Evolutionary conservation across 495 filamentous ascomycete genomes (phyloP).

Genomic region (Podospora fimiseda): DNA sequence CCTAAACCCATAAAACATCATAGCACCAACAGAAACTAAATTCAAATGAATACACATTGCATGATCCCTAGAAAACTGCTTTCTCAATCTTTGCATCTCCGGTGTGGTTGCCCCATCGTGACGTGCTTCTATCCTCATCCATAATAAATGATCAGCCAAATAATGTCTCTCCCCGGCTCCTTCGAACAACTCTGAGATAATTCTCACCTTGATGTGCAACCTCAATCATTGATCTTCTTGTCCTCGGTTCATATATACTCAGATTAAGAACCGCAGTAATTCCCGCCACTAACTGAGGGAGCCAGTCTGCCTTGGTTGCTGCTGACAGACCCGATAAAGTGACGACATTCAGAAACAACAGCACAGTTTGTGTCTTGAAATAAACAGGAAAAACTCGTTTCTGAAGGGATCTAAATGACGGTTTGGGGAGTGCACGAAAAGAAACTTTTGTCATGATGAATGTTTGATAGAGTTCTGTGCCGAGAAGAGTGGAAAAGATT

Average conservation of each 20-base stretch:
- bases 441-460: slow-evolving; percentile 50
- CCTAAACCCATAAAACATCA: slow-evolving; percentile 45
- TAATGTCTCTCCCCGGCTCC: neutral
- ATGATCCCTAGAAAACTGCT: slow-evolving; percentile 43
- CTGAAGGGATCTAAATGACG: slow-evolving; percentile 45
- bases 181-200: neutral
- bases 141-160: neutral
- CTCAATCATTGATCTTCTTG: slow-evolving; percentile 39
- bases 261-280: slow-evolving; percentile 42
- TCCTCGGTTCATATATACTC: slow-evolving; percentile 41
- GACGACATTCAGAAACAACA: slow-evolving; percentile 38
- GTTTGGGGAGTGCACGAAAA: slow-evolving; percentile 39
- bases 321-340: slow-evolving; percentile 43
- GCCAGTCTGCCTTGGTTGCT: slow-evolving; percentile 26
- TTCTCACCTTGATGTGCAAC: slow-evolving; percentile 40
- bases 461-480: slow-evolving; percentile 46
- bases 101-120: slow-evolving; percentile 8
- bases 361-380: slow-evolving; percentile 40
- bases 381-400: slow-evolving; percentile 51
- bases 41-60: slow-evolving; percentile 54
- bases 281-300: slow-evolving; percentile 36
- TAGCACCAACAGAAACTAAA: slow-evolving; percentile 43
- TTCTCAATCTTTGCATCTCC: slow-evolving; percentile 37
- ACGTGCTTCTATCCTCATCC: slow-evolving; percentile 16
- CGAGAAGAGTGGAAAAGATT: slow-evolving; percentile 47